A percentile compares a stretch with the other conserved stretches of the same genome.
phyloP scores from a whole-genome alignment of 2,329 filamentous ascomycete genomes.

The Hymenotorrendiella dingleyae region DNA sequence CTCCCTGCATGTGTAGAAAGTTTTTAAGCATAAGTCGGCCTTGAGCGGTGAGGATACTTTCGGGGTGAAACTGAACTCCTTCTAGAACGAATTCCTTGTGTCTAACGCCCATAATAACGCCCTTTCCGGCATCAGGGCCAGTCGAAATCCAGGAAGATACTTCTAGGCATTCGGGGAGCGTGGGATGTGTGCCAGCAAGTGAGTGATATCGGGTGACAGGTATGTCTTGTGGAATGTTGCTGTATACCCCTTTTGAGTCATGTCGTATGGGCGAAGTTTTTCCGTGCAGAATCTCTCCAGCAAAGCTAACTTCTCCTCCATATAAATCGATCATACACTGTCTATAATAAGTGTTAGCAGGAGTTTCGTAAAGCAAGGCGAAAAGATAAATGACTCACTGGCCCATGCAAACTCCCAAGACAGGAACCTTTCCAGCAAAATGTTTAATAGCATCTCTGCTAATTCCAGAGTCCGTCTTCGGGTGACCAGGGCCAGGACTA shows the following conservation, averaged over 20 bases:
- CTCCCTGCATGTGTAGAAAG: conserved; percentile 80
- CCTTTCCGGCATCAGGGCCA: conserved; percentile 67
- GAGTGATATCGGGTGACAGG: conserved; percentile 96
- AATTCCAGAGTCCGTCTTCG: conserved; percentile 82
- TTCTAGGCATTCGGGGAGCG: conserved; percentile 78
- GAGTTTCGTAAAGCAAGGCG: no score
- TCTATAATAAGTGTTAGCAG: conserved; percentile 34
- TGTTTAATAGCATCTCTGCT: conserved; percentile 86
- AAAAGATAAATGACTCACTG: conserved; percentile 55
- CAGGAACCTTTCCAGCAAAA: conserved; percentile 90
- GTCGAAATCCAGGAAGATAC: conserved; percentile 83
- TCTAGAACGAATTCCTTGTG: conserved; percentile 91
- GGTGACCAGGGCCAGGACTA: conserved; percentile 92
- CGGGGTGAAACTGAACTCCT: conserved; percentile 95
- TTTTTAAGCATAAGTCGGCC: conserved; percentile 88
- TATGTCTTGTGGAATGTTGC: conserved; percentile 69
- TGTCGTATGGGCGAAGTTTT: conserved; percentile 91
- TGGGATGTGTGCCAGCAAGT: conserved; percentile 83
- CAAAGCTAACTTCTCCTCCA: conserved; percentile 84
- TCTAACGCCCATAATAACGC: conserved; percentile 92
- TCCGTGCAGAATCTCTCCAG: conserved; percentile 93
- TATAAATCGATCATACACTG: conserved; percentile 96
- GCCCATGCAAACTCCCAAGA: conserved; percentile 98
- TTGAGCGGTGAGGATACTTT: conserved; percentile 89
- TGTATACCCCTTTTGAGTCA: conserved; percentile 88